These are phyloP conservation scores for Magnusiomyces tetraspermus DNA, from an alignment of 1,139 yeast genomes.

Conservation along the genomic window DNA sequence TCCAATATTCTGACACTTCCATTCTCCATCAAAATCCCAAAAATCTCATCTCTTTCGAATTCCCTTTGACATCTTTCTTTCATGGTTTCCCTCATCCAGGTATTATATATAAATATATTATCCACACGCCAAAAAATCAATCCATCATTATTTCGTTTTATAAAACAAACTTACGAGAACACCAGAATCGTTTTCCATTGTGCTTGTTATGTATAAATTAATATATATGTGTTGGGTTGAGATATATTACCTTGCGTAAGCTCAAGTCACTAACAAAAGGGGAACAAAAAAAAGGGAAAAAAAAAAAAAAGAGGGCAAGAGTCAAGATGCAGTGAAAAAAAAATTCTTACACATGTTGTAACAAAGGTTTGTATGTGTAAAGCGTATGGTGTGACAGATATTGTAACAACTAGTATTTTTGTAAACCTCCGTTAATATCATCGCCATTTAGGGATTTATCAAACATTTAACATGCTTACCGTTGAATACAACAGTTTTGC, in stretches of 20 bases:
- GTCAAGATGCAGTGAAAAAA: neutral
- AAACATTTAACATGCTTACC: neutral
- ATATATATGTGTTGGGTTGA: neutral
- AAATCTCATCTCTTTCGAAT: no score
- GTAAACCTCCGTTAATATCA: neutral
- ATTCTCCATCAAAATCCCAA: no score
- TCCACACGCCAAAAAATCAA: neutral
- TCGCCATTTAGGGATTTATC: neutral
- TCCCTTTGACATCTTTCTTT: no score
- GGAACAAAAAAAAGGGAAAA: neutral
- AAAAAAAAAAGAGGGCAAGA: constrained; percentile 1
- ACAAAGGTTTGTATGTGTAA: neutral
- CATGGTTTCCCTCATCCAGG: neutral
- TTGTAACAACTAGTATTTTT: constrained; percentile 24
- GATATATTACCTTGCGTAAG: neutral
- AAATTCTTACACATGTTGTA: neutral
- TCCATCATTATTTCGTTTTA: neutral
- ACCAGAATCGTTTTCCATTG: constrained; percentile 99
- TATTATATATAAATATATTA: neutral
- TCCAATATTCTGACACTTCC: no score
- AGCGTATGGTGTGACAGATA: neutral
- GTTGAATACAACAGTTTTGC: neutral
- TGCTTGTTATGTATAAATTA: constrained; percentile 23
- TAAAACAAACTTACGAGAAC: constrained; percentile 76
- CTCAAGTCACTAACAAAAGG: no score